Percentiles rank a stretch among this genome's conserved stretches.
phyloP scores from a whole-genome alignment of 2,329 filamentous ascomycete genomes.

The Penicillium expansum region DNA sequence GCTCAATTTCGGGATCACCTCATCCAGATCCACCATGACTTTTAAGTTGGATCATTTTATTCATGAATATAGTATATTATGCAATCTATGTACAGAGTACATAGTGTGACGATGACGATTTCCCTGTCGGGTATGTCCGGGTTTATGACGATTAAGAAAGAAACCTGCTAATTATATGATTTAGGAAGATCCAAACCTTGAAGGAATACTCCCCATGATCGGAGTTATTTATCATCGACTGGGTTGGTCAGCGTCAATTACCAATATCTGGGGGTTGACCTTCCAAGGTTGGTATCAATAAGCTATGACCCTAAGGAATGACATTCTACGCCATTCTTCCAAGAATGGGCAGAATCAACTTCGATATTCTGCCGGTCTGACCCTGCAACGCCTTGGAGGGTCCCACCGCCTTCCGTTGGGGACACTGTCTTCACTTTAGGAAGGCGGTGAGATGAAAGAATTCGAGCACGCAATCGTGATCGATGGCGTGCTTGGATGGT shows the following conservation, averaged over 20 bases:
- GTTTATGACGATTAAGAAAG: neutral
- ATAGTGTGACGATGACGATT: neutral
- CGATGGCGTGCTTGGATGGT: neutral
- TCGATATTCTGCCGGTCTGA: neutral
- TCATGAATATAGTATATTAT: neutral
- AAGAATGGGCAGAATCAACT: neutral
- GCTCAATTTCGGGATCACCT: neutral
- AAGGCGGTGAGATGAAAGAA: neutral
- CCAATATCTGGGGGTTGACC: neutral
- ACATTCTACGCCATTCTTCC: slow-evolving; percentile 1
- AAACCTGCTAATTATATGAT: neutral
- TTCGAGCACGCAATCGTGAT: neutral
- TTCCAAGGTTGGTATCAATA: neutral
- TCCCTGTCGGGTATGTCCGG: neutral
- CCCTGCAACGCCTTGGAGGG: neutral
- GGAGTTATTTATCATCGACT: neutral
- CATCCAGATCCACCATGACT: slow-evolving; percentile 1
- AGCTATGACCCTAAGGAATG: slow-evolving; percentile 21
- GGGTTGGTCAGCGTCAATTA: slow-evolving; percentile 3
- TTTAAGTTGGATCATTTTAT: neutral
- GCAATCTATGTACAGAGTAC: neutral
- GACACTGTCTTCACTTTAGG: neutral
- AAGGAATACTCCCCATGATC: neutral
- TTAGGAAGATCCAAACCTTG: neutral
- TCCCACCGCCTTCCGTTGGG: neutral